Conservation (phyloP, 305 asterid species). For the Monarda citriodora region DNA sequence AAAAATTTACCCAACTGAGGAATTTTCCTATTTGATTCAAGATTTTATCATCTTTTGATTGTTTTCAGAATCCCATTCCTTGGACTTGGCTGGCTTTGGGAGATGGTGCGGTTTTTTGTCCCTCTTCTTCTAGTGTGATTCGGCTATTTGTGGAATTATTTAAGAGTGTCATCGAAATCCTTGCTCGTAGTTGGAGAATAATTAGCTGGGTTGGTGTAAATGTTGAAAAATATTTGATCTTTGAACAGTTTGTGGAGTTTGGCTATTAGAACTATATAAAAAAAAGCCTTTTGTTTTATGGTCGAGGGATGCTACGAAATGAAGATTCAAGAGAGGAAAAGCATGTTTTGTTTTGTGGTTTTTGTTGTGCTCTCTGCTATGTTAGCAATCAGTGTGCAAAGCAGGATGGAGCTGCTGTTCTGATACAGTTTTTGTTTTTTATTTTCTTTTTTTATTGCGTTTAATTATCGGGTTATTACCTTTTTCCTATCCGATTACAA, state of each 20-base stretch:
- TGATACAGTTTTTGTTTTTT: too few relatives aligned
- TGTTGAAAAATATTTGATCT: constrained; percentile 32
- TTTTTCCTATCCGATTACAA: too few relatives aligned
- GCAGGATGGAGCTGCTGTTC: constrained; percentile 44
- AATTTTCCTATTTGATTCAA: constrained; percentile 16
- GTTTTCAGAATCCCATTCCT: constrained; percentile 22
- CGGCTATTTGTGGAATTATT: constrained; percentile 9
- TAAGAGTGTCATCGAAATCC: constrained; percentile 22
- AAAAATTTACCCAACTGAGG: constrained; percentile 17
- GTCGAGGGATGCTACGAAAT: constrained; percentile 28
- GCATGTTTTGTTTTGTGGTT: constrained; percentile 34
- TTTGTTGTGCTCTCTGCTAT: constrained; percentile 41
- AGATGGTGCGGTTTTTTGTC: constrained; percentile 14
- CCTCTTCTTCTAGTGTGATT: constrained; percentile 22
- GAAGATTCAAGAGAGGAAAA: constrained; percentile 42
- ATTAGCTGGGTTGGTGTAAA: constrained; percentile 19
- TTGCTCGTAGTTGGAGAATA: constrained; percentile 11
- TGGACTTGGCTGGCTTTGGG: constrained; percentile 19
- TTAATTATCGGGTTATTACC: too few relatives aligned
- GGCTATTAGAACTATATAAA: neutral
- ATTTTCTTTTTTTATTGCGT: too few relatives aligned
- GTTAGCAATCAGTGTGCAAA: constrained; percentile 36
- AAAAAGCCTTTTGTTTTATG: constrained; percentile 11
- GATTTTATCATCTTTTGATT: constrained; percentile 12
- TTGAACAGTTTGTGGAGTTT: constrained; percentile 15